phyloP scores from a whole-genome alignment of 2,329 filamentous ascomycete species.

The Furcasterigmium sp. region DNA sequence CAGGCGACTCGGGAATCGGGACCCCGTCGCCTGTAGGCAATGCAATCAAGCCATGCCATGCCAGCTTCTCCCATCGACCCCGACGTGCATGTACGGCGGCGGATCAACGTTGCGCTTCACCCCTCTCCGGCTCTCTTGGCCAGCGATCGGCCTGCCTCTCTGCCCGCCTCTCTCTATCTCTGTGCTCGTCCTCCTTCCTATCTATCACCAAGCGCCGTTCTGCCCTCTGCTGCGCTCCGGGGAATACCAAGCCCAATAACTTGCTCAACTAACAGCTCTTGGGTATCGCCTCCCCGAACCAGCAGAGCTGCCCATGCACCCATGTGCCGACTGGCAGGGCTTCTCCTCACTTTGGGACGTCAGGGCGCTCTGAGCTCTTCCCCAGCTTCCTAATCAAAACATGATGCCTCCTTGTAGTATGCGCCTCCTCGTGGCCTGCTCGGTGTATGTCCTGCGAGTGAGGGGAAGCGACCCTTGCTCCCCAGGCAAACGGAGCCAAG shows the following conservation, averaged over 20 bases:
- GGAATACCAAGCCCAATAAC: not conserved
- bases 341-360: not conserved
- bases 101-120: no score
- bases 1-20: not conserved
- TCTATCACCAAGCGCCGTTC: not conserved
- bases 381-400: constrained; percentile 2
- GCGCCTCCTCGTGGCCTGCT: constrained; percentile 1
- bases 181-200: not conserved
- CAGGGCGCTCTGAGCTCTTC: not conserved
- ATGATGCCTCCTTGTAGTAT: not conserved
- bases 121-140: no score
- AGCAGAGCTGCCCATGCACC: not conserved
- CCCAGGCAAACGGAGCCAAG: not conserved
- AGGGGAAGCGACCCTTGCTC: not conserved
- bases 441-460: constrained; percentile 2
- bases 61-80: no score
- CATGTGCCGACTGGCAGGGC: not conserved
- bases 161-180: not conserved
- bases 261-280: not conserved
- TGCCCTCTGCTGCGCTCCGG: no score
- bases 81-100: no score
- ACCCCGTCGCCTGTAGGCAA: not conserved
- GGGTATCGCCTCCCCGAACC: not conserved
- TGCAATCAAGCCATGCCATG: no score
- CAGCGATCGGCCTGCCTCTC: not conserved